phyloP scores from a whole-genome alignment of 2,329 filamentous ascomycete genomes.

The Fusarium nodosum region DNA sequence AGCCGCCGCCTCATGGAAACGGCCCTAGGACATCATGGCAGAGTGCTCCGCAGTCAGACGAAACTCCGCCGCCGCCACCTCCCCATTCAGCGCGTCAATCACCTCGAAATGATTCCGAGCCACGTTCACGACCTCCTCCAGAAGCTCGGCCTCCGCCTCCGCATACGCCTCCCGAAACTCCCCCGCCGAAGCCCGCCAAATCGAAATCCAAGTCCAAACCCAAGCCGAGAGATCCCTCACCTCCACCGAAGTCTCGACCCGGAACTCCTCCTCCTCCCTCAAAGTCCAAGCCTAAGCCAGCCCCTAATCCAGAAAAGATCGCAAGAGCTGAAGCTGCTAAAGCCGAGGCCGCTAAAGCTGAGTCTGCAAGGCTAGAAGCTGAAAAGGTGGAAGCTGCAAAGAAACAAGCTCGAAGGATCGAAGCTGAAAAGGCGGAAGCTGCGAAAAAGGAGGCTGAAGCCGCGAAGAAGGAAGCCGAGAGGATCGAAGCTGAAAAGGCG shows the following conservation, averaged over 20 bases:
- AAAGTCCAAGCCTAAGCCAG: conserved; percentile 37
- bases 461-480: background rate
- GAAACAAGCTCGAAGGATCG: conserved; percentile 68
- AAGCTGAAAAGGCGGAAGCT: background rate
- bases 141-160: conserved; percentile 38
- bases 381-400: conserved; percentile 64
- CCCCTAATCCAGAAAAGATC: conserved; percentile 34
- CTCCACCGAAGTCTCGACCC: conserved; percentile 41
- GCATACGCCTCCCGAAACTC: conserved; percentile 42
- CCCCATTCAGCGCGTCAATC: conserved; percentile 42
- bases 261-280: conserved; percentile 39
- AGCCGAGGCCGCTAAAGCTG: background rate
- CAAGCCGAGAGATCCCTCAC: conserved; percentile 40
- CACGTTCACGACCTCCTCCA: conserved; percentile 44
- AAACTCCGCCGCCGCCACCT: conserved; percentile 43
- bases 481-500: background rate
- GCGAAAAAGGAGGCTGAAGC: background rate
- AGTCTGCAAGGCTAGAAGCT: background rate
- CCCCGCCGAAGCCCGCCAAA: conserved; percentile 46
- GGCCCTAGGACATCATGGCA: conserved; percentile 58
- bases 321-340: background rate
- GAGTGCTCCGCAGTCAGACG: conserved; percentile 46
- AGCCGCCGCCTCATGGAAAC: conserved; percentile 48
- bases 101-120: conserved; percentile 39
- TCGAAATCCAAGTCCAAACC: conserved; percentile 24